Percentiles rank a stretch among this genome's conserved stretches.
Evolutionary conservation across 495 filamentous ascomycete species (phyloP).

Genomic region (Delitschia confertaspora): DNA sequence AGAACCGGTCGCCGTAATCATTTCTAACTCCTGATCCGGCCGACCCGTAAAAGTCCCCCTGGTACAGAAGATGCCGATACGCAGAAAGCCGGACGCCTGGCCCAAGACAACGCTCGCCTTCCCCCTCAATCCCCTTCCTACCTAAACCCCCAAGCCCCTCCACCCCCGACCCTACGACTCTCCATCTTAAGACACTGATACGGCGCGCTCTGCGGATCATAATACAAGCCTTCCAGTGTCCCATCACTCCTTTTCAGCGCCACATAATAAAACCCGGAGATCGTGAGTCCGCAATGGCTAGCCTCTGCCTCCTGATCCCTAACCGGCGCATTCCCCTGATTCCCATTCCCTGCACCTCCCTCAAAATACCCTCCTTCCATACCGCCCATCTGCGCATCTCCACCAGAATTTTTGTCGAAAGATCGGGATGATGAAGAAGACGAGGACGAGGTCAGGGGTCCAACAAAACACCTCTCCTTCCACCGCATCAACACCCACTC

Average conservation of each 20-base stretch:
- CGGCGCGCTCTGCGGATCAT: constrained; percentile 61
- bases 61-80: too few relatives aligned
- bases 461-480: constrained; percentile 74
- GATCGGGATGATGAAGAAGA: neutral
- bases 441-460: constrained; percentile 24
- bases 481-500: constrained; percentile 70
- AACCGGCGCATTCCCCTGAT: constrained; percentile 1
- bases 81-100: too few relatives aligned
- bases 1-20: too few relatives aligned
- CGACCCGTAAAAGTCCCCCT: too few relatives aligned
- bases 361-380: neutral
- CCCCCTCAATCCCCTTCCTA: constrained; percentile 7
- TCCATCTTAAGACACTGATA: constrained; percentile 59
- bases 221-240: constrained; percentile 60
- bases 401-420: neutral
- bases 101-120: too few relatives aligned
- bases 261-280: constrained; percentile 69
- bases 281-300: constrained; percentile 53
- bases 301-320: constrained; percentile 20
- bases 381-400: neutral
- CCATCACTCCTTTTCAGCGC: constrained; percentile 54
- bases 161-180: constrained; percentile 33
- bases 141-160: constrained; percentile 27
- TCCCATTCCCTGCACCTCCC: neutral
- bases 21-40: too few relatives aligned